Evolutionary conservation across 495 filamentous ascomycete genomes (phyloP), one percentile per base, ranked within the genome.

Genomic region (Penicilliopsis zonata): DNA sequence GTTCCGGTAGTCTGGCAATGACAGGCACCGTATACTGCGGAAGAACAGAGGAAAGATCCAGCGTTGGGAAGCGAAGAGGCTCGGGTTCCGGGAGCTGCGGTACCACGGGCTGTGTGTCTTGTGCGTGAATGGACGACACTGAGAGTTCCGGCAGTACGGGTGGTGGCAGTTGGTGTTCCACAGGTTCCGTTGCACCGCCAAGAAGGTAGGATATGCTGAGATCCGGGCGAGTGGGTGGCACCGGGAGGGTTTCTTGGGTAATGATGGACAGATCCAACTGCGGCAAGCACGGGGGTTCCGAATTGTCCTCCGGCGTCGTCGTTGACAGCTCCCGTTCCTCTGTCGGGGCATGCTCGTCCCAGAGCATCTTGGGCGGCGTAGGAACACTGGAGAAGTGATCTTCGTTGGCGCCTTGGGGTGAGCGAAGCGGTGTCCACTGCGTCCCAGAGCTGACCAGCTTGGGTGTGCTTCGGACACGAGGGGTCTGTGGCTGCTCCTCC

Each of bases 81-180:
- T 27, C 25, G 5, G 25, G 16, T 16, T 31, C 18, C 6, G 35
- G 17, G 24, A 14, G 9, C 24, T 42, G 46, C 4, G 36, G 24
- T 26, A 57, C 59, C 10, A 68, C 43, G 6, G 74, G 74, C 36
- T 65, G 60, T 8, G 65, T 75, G 6, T 65, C 48, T 26, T 67
- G 51, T 5, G 62, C 55, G 18, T 49, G 57, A 25, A 77, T 52
- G 5, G 57, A 38, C 13, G 75, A 72, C 21, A 77, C 46, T 18
- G 50, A 57, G 15, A 72, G 37, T 21, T 53, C 35, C 12, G 43
- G 33, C 20, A 43, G 40, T 32, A 36, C 44, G 12, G 36, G 34
- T 9, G 39, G 34, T 9, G 39, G 38, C 15, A 36, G 24, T 14
- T 42, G 35, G 18, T 49, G 37, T 18, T 44, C 40, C 28, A 56